Evolutionary conservation across 1,284 basidiomycete genomes (phyloP), one percentile per base, ranked within the genome.

Genomic region (Cryptococcus floricola): DNA sequence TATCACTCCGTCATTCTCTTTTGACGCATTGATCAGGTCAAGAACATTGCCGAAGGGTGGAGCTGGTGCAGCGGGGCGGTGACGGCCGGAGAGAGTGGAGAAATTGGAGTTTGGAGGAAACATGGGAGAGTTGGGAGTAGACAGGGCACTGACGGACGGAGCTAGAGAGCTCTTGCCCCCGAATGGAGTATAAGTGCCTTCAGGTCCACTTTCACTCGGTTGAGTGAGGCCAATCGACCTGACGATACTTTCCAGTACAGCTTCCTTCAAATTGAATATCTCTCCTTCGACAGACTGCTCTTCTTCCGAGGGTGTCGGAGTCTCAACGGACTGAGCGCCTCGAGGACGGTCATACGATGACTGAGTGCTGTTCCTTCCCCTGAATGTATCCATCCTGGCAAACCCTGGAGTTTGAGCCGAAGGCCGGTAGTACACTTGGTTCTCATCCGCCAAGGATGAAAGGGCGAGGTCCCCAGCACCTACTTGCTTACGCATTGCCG

Each of bases 221-320:
- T 96, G 94, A n/a, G 90, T 80, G 12, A 99, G 81, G 3, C 95
- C 95, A 55, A 99, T 98, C 5, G 92, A 96, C 73, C 94, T 95
- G 1, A 94, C 93, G 58, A 99, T 96, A 76, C 91, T 96, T 5
- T 88, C 87, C 88, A 98, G 93, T 37, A 99, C 92, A 61, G 91
- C 91, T 62, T 92, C 90, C 44, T 90, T 85, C 39, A 98, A 82
- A 68, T 97, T 90, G 68, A 96, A 94, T 43, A 88, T 85, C 23
- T 84, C 83, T 3, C 73, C 67, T 28, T 62, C 64, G 8, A 59
- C 63, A 28, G 2, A 27, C 25, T 23, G 8, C 4, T 69, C 64
- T 5, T 64, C 64, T 7, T 64, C 58, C 7, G 38, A 43, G 45
- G 50, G 50, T 23, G 49, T 31, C 37, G 56, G 54, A 18, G 62